Evolutionary conservation across 2,329 filamentous ascomycete species (phyloP).

Genomic region (Epichloe gansuensis): DNA sequence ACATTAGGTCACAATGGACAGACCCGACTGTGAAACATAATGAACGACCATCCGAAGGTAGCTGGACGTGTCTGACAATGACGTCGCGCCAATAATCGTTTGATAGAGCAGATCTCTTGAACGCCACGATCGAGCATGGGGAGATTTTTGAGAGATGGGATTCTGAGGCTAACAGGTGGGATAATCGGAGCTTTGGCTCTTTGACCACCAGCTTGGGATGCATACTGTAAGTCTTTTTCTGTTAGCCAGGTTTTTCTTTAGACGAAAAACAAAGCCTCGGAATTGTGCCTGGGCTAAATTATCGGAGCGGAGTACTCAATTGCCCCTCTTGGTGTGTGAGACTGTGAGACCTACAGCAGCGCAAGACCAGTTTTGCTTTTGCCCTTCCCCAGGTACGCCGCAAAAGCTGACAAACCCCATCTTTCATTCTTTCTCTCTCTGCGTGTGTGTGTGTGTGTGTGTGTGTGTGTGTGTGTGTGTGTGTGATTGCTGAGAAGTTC

Average conservation of each 20-base stretch:
- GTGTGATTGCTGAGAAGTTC: neutral
- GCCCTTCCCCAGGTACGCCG: neutral
- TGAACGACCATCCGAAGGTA: neutral
- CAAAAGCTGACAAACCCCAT: neutral
- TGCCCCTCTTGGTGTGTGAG: slow-evolving; percentile 6
- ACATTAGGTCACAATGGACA: neutral
- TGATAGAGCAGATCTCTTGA: neutral
- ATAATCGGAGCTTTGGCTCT: neutral
- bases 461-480: neutral
- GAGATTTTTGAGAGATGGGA: neutral
- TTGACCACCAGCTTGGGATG: neutral
- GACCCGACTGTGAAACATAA: neutral
- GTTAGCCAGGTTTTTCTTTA: neutral
- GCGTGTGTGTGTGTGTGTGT: neutral
- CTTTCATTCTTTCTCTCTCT: neutral
- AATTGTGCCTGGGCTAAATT: neutral
- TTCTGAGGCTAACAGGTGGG: neutral
- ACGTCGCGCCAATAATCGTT: neutral
- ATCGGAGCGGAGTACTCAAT: neutral
- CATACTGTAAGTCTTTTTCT: neutral
- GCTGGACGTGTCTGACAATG: neutral
- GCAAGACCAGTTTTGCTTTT: slow-evolving; percentile 6
- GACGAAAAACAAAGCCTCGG: neutral
- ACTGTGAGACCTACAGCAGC: slow-evolving; percentile 10
- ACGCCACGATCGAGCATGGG: neutral